Conservation (phyloP, 495 filamentous ascomycete species). For the Podospora didyma region DNA sequence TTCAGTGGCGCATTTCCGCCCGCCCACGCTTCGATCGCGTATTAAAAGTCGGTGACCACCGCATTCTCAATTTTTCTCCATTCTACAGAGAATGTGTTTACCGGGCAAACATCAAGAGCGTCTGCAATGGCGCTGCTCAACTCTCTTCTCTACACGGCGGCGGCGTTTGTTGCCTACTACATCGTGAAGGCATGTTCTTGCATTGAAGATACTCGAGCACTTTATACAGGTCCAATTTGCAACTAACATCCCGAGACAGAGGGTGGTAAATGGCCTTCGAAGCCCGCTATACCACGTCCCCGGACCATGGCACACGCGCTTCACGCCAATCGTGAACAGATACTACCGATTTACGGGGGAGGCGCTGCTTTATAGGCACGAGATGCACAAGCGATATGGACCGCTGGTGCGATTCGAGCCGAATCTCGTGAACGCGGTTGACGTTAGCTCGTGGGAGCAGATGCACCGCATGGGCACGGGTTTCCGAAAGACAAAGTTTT, state of each 20-base stretch:
- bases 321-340: conserved; percentile 33
- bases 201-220: no score
- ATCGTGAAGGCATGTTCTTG: no score
- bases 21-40: no score
- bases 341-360: conserved; percentile 12
- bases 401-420: conserved; percentile 53
- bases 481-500: conserved; percentile 12
- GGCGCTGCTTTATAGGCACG: conserved; percentile 8
- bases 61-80: no score
- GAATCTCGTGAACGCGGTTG: conserved; percentile 49
- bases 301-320: conserved; percentile 42
- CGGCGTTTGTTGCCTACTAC: no score
- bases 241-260: background rate
- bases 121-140: no score
- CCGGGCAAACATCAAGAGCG: no score
- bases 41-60: no score
- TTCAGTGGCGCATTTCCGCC: no score
- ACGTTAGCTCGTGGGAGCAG: conserved; percentile 49
- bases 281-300: conserved; percentile 49
- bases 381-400: conserved; percentile 47
- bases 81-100: no score
- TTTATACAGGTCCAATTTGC: no score
- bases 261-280: conserved; percentile 37
- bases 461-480: conserved; percentile 36
- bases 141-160: no score